Base-by-base conservation (phyloP, 1,284 basidiomycete species). In the Leccinum solheimii region DNA sequence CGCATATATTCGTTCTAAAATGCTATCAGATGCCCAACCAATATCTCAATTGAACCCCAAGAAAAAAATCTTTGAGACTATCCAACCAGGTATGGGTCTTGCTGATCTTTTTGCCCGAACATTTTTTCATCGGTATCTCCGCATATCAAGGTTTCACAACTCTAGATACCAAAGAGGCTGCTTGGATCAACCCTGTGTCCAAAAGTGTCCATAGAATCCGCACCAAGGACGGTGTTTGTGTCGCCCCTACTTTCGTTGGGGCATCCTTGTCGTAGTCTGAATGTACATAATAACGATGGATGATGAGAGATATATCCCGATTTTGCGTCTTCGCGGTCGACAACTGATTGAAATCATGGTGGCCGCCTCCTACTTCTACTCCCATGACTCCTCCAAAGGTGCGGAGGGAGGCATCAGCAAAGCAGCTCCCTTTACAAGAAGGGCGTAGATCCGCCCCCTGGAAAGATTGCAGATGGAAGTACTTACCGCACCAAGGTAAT, bases 51-150 rank as follows among this genome's bases (percentile, higher is more conserved):
- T 98, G 64, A 97, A 97, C 77, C 95, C 95, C 10, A 98, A 98
- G 80, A 97, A 97, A 81, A 98, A 98, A 80, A 91, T 97, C 34
- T 98, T 97, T 69, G 96, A 98, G 79, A 90, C 93, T 0, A 86
- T 98, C 56, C 96, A 97, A 73, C 94, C 94, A 64, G 86, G 90
- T 88, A 64, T 30, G 76, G 5, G 45, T n/a, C 2, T 19, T 30
- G 10, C 0, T 36, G 2, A 40, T 32, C 49, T 26, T 43, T 19
- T 56, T 43, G 55, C 57, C 38, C 16, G 26, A 32, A 14, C n/a
- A 19, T 40, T 56, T 59, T 56, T 51, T 64, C 23, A 67, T 54
- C 16, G 55, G 26, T 53, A 53, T 34, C 51, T 52, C 5, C 16
- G 6, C 40, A 27, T 27, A 59, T 3, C 60, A 50, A 86, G 92